Evolutionary conservation across 2,329 filamentous ascomycete genomes (phyloP).

Genomic region (Sphaerostilbella broomeana): DNA sequence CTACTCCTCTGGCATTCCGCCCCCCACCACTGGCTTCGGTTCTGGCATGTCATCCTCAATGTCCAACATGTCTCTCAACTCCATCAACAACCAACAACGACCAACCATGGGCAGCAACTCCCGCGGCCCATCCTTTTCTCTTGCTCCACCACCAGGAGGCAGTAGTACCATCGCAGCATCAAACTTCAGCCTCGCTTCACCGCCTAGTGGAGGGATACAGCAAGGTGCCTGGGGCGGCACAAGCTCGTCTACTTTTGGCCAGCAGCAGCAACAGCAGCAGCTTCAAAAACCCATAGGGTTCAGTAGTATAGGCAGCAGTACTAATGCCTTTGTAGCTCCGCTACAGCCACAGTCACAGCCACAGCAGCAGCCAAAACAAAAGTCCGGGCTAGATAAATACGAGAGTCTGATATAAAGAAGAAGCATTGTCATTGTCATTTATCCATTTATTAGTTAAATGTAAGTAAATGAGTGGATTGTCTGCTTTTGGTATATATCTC

Average conservation of each 20-base stretch:
- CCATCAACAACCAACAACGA: constrained; percentile 32
- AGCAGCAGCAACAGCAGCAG: background rate
- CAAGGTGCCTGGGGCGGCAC: constrained; percentile 17
- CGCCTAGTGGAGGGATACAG: constrained; percentile 25
- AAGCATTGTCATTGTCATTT: constrained; percentile 1
- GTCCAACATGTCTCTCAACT: constrained; percentile 40
- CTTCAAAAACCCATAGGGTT: background rate
- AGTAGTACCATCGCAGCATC: constrained; percentile 23
- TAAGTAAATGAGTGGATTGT: too few relatives aligned
- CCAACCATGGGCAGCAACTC: constrained; percentile 28
- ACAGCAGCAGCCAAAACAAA: constrained; percentile 24
- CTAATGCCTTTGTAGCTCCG: too few relatives aligned
- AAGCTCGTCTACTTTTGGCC: background rate
- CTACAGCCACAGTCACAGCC: too few relatives aligned
- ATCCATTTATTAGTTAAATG: background rate
- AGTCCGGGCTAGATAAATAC: constrained; percentile 59
- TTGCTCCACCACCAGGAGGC: constrained; percentile 47
- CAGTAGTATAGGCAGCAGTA: too few relatives aligned
- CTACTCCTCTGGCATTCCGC: constrained; percentile 20
- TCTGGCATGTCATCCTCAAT: constrained; percentile 36
- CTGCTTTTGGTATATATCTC: too few relatives aligned
- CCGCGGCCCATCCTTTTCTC: constrained; percentile 46
- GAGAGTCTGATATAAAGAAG: constrained; percentile 54
- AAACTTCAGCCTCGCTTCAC: constrained; percentile 43
- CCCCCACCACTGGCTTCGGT: constrained; percentile 27